A percentile compares a stretch with the other conserved stretches of the same genome.
phyloP scores from a whole-genome alignment of 2,329 filamentous ascomycete species.

The Aspergillus caelatus region DNA sequence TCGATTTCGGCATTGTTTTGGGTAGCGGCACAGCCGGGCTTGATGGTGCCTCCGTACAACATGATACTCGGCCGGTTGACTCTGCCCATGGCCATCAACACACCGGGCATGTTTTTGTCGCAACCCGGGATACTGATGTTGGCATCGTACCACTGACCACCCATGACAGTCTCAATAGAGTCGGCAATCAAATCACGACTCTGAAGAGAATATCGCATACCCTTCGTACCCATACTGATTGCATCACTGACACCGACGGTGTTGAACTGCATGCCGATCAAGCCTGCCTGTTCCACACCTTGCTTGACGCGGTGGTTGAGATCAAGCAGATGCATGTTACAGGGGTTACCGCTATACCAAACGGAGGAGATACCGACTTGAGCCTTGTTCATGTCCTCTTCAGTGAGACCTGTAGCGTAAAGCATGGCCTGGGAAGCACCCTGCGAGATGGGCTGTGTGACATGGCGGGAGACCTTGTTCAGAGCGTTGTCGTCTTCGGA shows the following conservation, averaged over 20 bases:
- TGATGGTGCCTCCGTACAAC: slow-evolving; percentile 96
- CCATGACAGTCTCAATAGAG: slow-evolving; percentile 98
- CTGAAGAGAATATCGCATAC: slow-evolving; percentile 95
- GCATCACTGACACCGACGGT: slow-evolving; percentile 97
- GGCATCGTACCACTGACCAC: slow-evolving; percentile 97
- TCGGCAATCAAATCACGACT: slow-evolving; percentile 96
- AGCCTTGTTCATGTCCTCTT: slow-evolving; percentile 90
- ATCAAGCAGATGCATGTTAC: slow-evolving; percentile 97
- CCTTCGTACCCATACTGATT: slow-evolving; percentile 97
- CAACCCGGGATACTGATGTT: slow-evolving; percentile 97
- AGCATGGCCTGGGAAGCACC: slow-evolving; percentile 99
- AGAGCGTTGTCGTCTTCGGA: slow-evolving; percentile 58
- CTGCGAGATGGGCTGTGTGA: slow-evolving; percentile 97
- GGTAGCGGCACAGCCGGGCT: slow-evolving; percentile 78
- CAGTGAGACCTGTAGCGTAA: slow-evolving; percentile 86
- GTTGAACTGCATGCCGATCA: slow-evolving; percentile 97
- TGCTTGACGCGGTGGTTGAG: slow-evolving; percentile 78
- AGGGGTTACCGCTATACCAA: slow-evolving; percentile 97
- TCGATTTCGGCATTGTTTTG: slow-evolving; percentile 79
- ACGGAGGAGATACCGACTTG: slow-evolving; percentile 98
- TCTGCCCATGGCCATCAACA: slow-evolving; percentile 89
- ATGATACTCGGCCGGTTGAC: slow-evolving; percentile 94
- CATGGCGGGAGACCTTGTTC: slow-evolving; percentile 80
- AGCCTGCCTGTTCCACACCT: slow-evolving; percentile 72
- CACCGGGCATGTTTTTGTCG: slow-evolving; percentile 99